Base-by-base conservation (phyloP, 2,329 filamentous ascomycete genomes). In the Aspergillus tubingensis region DNA sequence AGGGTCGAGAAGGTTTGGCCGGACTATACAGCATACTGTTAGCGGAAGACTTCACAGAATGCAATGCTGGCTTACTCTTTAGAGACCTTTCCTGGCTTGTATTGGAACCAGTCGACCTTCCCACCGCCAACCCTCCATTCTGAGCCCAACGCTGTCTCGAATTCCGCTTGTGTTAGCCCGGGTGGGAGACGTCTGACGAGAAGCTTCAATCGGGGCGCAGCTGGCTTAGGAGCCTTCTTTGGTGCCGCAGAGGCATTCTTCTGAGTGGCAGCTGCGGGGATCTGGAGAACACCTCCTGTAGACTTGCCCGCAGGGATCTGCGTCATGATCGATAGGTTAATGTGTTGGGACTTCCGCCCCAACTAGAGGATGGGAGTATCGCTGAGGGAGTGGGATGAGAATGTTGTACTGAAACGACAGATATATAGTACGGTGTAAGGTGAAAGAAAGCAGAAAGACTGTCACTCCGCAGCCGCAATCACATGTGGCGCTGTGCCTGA, bases 121-220 rank as follows among this genome's bases (percentile, higher is more conserved):
- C 91, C 92, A 51, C 85, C 85, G n/a, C 90, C 91, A 3, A 85
- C 70, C 70, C 88, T 90, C 94, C 94, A 98, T 52, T 92, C 89
- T 1, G 88, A 83, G 3, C 92, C 93, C 11, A 97, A 75, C 8
- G 87, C 83, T 13, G 80, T 76, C 68, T 88, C 82, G 64, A 96
- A 94, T 70, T 99, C 95, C 0, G 83, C 77, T 70, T 91, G 85
- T 0, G 91, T 96, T 74, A 99, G 82, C 8, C 90, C 91, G 1
- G 95, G 93, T 8, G 95, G 91, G 3, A 99, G 84, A 59, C 94
- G 86, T 55, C 96, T 88, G 57, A 97, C 83, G 23, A 96, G 83
- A 11, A 96, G 83, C 81, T 98, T 98, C 70, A 96, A 85, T 17
- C 91, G 90, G 59, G 87, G 84, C 17, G 82, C 76, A 2, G 84